Conservation (phyloP, 306 rosid species). For the Dalbergia cultrata region DNA sequence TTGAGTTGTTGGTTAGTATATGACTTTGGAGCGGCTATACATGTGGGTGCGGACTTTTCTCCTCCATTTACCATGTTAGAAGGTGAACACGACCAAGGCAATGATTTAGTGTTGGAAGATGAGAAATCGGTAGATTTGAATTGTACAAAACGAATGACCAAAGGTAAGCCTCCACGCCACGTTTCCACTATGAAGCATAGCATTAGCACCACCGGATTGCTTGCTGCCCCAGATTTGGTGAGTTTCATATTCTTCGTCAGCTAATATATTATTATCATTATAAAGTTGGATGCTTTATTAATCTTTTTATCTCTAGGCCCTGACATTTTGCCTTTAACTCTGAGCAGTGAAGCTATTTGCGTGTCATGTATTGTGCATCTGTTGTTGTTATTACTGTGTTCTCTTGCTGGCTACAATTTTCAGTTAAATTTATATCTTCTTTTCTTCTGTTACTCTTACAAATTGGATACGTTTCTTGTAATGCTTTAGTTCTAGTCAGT, state of each 20-base stretch:
- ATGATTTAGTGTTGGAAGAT: slow-evolving; percentile 57
- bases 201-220: slow-evolving; percentile 62
- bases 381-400: slow-evolving; percentile 10
- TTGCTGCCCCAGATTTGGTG: slow-evolving; percentile 62
- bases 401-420: slow-evolving; percentile 20
- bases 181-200: slow-evolving; percentile 62
- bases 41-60: slow-evolving; percentile 65
- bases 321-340: background rate
- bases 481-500: slow-evolving; percentile 1
- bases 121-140: slow-evolving; percentile 49
- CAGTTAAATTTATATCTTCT: slow-evolving; percentile 9
- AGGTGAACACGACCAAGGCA: slow-evolving; percentile 57
- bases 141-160: slow-evolving; percentile 51
- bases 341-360: background rate
- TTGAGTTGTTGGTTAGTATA: slow-evolving; percentile 35
- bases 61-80: slow-evolving; percentile 60
- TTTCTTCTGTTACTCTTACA: background rate
- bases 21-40: slow-evolving; percentile 61
- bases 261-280: background rate
- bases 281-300: background rate
- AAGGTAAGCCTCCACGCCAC: slow-evolving; percentile 76
- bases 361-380: slow-evolving; percentile 13
- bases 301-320: background rate
- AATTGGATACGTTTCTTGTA: background rate
- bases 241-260: slow-evolving; percentile 27